Conservation (phyloP, 768 basidiomycete species). For the Nidula microcarpa region DNA sequence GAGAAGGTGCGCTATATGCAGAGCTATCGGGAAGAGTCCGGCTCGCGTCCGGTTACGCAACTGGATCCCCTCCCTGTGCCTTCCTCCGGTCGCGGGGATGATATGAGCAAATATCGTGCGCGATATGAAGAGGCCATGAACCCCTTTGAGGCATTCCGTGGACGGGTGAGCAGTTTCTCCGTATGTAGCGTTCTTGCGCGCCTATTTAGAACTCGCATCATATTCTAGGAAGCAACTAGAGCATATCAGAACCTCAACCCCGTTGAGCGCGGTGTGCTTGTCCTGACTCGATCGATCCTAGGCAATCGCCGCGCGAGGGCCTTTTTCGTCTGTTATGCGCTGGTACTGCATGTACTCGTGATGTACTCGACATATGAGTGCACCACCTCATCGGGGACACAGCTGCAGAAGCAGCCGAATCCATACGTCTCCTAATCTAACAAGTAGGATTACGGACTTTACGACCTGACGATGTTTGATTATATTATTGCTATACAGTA, state of each 20-base stretch:
- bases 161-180: constrained; percentile 72
- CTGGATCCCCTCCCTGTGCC: constrained; percentile 62
- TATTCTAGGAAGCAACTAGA: constrained; percentile 81
- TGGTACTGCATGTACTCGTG: constrained; percentile 76
- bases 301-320: constrained; percentile 89
- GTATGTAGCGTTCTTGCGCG: too few relatives aligned
- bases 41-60: constrained; percentile 55
- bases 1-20: constrained; percentile 99
- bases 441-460: constrained; percentile 9
- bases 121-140: constrained; percentile 98
- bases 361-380: constrained; percentile 79
- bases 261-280: constrained; percentile 83
- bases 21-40: constrained; percentile 81
- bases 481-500: constrained; percentile 1
- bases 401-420: constrained; percentile 48
- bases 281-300: constrained; percentile 80
- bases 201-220: constrained; percentile 1
- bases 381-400: constrained; percentile 45
- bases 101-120: constrained; percentile 85
- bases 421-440: constrained; percentile 41
- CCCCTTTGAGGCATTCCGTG: constrained; percentile 96
- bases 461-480: constrained; percentile 3
- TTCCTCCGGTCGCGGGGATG: constrained; percentile 43
- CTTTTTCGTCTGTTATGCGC: constrained; percentile 85
- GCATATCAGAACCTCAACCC: constrained; percentile 91